Base-by-base conservation (phyloP, 164 flowering plant species). In the Magnolia officinalis region DNA sequence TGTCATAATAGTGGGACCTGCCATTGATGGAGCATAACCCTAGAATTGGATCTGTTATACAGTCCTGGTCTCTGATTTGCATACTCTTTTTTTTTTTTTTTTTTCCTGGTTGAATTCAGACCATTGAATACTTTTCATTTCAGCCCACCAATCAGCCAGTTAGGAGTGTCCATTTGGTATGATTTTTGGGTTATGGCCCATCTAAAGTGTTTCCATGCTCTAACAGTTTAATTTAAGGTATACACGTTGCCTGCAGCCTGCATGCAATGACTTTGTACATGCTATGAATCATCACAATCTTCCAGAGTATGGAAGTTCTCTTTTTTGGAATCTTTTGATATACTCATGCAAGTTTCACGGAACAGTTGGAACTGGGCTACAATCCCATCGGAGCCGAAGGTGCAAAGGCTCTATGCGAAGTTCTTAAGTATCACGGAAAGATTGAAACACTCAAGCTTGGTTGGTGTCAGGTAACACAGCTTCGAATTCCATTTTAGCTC, bases 311-410 rank as follows among this genome's bases (percentile, higher is more conserved):
- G 70, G 73, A 50, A 23, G 19, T 66, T 37, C 45, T 37, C 45
- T 11, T 9, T 11, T 55, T 55, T 55, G 61, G 61, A 55, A 55
- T 55, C 13, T 55, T 55, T 55, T 10, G 11, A 11, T 11, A 14
- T 55, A 16, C 61, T 55, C 16, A 55, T 55, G 61, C 45, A 37
- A 37, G 6, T 72, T 67, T 70, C 50, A 18, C 68, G 16, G 76
- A 63, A 67, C 89, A 96, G 99, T 82, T 96, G 89, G 98, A 94
- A 70, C 77, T 96, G 75, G 89, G 90, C 73, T 96, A 96, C 80
- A 96, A 96, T 83, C 99, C 98, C 66, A 89, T 96, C 78, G 98
- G 99, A 75, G 85, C 97, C 24, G 98, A 96, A 59, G 99, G 98
- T 20, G 91, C 90, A 14, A 88, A 92, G 82, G 95, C 90, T 77